These are phyloP conservation scores for Claviceps maximensis DNA, from an alignment of 2,329 filamentous ascomycete species.

Conservation along the genomic window DNA sequence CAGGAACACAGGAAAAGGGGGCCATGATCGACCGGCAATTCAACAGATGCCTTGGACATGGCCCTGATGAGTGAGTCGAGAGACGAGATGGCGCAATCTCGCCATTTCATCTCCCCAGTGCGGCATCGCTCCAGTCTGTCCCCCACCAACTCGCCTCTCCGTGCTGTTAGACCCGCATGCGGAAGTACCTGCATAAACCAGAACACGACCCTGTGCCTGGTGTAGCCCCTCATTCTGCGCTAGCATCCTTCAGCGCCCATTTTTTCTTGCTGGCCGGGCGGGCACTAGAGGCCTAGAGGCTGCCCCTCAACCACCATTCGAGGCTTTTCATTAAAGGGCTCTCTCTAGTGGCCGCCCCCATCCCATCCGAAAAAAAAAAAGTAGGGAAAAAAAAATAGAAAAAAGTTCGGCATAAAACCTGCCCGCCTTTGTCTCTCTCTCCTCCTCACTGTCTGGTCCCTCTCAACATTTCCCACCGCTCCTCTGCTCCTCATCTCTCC, in stretches of 20 bases:
- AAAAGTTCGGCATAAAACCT: constrained; percentile 7
- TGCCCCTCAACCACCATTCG: neutral
- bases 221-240: neutral
- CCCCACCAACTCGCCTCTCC: neutral
- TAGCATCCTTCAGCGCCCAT: neutral
- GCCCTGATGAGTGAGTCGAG: too few species aligned
- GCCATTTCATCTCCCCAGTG: neutral
- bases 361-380: neutral
- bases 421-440: constrained; percentile 7
- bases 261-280: too few species aligned
- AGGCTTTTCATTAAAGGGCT: neutral
- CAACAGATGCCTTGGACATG: too few species aligned
- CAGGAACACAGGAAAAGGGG: too few species aligned
- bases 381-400: neutral
- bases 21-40: too few species aligned
- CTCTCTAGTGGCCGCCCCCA: neutral
- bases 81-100: constrained; percentile 6
- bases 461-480: neutral
- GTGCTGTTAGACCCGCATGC: neutral
- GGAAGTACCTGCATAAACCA: neutral
- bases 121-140: neutral
- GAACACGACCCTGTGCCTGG: too few species aligned
- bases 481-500: neutral
- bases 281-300: too few species aligned
- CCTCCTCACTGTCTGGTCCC: constrained; percentile 3